Conservation (phyloP, 495 filamentous ascomycete genomes). For the Penicillium taxi region DNA sequence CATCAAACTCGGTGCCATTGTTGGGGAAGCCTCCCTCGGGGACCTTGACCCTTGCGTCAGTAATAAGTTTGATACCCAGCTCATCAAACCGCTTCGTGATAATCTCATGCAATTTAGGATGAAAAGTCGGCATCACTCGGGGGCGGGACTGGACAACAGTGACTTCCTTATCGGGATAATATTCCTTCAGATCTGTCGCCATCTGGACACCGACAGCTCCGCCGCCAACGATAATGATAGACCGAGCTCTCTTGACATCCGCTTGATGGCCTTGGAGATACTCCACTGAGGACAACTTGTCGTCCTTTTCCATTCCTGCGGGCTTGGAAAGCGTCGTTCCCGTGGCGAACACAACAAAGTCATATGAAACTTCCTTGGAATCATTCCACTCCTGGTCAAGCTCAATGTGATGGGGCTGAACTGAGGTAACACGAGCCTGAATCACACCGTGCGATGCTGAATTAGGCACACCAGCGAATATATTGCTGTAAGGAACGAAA, state of each 20-base stretch:
- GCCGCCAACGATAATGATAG: constrained; percentile 51
- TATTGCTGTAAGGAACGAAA: constrained; percentile 43
- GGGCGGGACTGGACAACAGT: constrained; percentile 50
- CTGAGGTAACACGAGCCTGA: constrained; percentile 36
- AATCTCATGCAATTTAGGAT: constrained; percentile 38
- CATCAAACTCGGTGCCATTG: constrained; percentile 2
- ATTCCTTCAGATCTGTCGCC: constrained; percentile 51
- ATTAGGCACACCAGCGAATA: constrained; percentile 30
- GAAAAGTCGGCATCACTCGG: constrained; percentile 47
- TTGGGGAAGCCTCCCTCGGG: constrained; percentile 25
- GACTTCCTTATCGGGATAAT: constrained; percentile 50
- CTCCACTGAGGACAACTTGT: constrained; percentile 34
- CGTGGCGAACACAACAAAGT: constrained; percentile 41
- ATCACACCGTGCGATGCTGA: constrained; percentile 30
- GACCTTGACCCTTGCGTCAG: constrained; percentile 27
- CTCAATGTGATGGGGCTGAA: constrained; percentile 29
- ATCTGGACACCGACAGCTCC: constrained; percentile 56
- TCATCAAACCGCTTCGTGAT: constrained; percentile 37
- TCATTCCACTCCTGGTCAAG: constrained; percentile 44
- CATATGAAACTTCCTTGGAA: constrained; percentile 34
- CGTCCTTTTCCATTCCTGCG: constrained; percentile 39
- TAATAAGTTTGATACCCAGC: constrained; percentile 30
- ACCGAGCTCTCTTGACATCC: constrained; percentile 27
- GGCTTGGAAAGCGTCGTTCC: constrained; percentile 40
- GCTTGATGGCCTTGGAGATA: constrained; percentile 35